A percentile compares a stretch with the other conserved stretches of the same genome.
Evolutionary conservation across 2,329 filamentous ascomycete species (phyloP).

Genomic region (Fusarium nelsonii): DNA sequence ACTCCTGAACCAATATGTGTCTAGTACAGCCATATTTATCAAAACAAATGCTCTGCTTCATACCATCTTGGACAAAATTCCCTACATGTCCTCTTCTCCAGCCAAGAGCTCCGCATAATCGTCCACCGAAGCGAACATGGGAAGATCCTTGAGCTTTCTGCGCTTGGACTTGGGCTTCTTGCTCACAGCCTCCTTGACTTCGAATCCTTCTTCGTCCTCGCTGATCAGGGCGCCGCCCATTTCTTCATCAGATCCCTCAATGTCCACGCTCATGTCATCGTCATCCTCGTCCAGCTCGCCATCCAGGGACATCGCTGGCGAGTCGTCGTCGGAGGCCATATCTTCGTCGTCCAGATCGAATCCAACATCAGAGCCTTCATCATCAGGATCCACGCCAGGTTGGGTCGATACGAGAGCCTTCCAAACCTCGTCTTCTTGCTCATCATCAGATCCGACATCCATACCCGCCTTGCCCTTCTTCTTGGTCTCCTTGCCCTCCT

Average conservation of each 20-base stretch:
- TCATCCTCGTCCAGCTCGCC: conserved; percentile 63
- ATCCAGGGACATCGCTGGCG: conserved; percentile 54
- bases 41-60: conserved; percentile 32
- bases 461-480: conserved; percentile 61
- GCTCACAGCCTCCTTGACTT: conserved; percentile 74
- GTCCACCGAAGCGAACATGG: conserved; percentile 92
- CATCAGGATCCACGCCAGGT: conserved; percentile 69
- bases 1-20: conserved; percentile 31
- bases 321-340: conserved; percentile 63
- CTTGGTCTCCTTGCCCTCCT: conserved; percentile 65
- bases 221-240: conserved; percentile 58
- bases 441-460: conserved; percentile 67
- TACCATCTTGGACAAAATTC: conserved; percentile 2
- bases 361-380: conserved; percentile 65
- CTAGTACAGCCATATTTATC: conserved; percentile 30
- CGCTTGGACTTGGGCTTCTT: conserved; percentile 67
- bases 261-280: conserved; percentile 56
- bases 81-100: conserved; percentile 70
- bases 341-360: conserved; percentile 64
- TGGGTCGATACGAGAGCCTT: conserved; percentile 85
- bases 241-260: conserved; percentile 58
- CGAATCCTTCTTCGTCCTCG: conserved; percentile 59
- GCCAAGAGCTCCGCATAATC: conserved; percentile 91
- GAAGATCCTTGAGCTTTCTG: conserved; percentile 88
- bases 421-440: conserved; percentile 87